Evolutionary conservation across 192 early-diverging fungal species (phyloP).

Genomic region (Entophlyctis luteolus): DNA sequence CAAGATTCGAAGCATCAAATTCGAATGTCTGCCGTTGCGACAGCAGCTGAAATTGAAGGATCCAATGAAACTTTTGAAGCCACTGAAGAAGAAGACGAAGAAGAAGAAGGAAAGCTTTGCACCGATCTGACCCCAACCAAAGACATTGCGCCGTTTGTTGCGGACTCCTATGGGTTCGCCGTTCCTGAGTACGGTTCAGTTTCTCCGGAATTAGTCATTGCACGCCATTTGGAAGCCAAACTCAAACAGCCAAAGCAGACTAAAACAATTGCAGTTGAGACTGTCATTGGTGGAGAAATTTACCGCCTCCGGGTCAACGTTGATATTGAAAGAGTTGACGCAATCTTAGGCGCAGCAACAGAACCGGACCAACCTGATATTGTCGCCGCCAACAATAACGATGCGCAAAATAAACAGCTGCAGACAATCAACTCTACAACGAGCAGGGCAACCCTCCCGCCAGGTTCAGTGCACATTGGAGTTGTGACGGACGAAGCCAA

Average conservation of each 20-base stretch:
- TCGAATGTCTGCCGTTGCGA: background rate
- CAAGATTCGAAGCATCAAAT: background rate
- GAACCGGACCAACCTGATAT: background rate
- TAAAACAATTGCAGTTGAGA: slow-evolving; percentile 33
- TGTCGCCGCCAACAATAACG: background rate
- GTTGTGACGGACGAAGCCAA: background rate
- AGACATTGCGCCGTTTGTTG: too few species aligned
- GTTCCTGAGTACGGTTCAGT: too few species aligned
- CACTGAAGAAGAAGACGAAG: background rate
- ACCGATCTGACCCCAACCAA: background rate
- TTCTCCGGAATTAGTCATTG: background rate
- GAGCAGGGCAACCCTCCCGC: background rate
- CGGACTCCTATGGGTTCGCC: too few species aligned
- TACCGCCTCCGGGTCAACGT: slow-evolving; percentile 41
- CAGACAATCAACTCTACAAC: background rate
- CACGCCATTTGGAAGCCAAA: background rate
- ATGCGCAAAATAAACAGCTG: background rate
- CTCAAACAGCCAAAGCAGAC: background rate
- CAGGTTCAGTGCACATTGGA: background rate
- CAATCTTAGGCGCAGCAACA: slow-evolving; percentile 33
- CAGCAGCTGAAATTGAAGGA: slow-evolving; percentile 20
- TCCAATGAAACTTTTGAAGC: background rate
- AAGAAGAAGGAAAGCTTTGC: background rate
- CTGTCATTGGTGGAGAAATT: slow-evolving; percentile 25
- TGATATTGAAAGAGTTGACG: slow-evolving; percentile 49